Conservation (phyloP, 306 rosid genomes). For the Gastrolobium villosum region DNA sequence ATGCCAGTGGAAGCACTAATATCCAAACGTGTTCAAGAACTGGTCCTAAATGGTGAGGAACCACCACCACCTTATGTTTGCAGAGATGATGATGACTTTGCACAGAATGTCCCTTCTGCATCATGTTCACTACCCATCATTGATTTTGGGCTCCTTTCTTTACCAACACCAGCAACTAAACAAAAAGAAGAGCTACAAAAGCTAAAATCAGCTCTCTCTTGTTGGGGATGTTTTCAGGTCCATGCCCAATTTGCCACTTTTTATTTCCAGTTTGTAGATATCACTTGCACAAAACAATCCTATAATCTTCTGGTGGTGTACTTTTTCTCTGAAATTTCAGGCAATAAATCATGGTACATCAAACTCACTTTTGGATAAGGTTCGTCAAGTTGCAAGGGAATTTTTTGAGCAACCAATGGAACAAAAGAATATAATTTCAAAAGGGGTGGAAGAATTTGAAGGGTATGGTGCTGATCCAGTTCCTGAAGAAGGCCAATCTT, state of each 20-base stretch:
- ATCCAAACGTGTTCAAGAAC: constrained; percentile 57
- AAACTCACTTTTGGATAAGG: constrained; percentile 43
- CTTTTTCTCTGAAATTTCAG: constrained; percentile 36
- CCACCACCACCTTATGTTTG: constrained; percentile 53
- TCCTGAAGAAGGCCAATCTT: constrained; percentile 51
- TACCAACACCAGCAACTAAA: constrained; percentile 21
- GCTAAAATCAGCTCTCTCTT: constrained; percentile 49
- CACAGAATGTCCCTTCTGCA: constrained; percentile 27
- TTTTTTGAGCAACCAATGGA: constrained; percentile 55
- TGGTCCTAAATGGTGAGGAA: constrained; percentile 50
- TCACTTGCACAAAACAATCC: background rate
- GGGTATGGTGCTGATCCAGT: constrained; percentile 58
- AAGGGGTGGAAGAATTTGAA: constrained; percentile 47
- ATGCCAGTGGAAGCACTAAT: constrained; percentile 34
- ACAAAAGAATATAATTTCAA: constrained; percentile 40
- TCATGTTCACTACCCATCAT: constrained; percentile 42
- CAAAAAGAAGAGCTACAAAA: constrained; percentile 45
- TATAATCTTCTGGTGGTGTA: background rate
- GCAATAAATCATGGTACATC: constrained; percentile 57
- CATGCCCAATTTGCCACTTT: background rate
- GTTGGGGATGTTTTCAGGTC: constrained; percentile 64
- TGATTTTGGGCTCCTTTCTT: constrained; percentile 42
- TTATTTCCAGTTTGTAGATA: background rate
- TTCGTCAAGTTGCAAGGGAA: constrained; percentile 49
- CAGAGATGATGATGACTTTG: constrained; percentile 30